phyloP scores from a whole-genome alignment of 768 basidiomycete species.

The Tulasnella sp. region DNA sequence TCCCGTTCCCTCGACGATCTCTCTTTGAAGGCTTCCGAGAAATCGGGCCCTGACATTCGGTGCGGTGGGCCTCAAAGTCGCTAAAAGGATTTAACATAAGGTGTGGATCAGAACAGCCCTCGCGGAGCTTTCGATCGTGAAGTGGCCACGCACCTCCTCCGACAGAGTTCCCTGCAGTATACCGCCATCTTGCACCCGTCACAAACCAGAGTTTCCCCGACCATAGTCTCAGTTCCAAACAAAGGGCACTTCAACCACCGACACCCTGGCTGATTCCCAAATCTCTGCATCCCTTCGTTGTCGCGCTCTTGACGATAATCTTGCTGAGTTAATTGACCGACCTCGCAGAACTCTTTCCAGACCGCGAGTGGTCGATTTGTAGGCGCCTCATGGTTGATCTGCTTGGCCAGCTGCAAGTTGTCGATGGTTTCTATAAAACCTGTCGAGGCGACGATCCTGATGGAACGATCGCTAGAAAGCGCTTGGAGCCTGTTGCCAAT shows the following conservation, averaged over 20 bases:
- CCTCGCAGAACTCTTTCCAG: not conserved
- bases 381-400: not conserved
- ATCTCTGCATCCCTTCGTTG: no score
- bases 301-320: not conserved
- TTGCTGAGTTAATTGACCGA: not conserved
- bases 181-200: not conserved
- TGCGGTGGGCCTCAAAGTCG: no score
- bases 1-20: no score
- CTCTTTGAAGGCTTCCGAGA: no score
- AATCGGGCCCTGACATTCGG: no score
- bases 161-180: not conserved
- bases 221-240: not conserved
- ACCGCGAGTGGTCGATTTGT: not conserved
- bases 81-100: no score
- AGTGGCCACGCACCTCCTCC: not conserved
- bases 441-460: not conserved
- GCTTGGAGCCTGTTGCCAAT: not conserved
- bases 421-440: not conserved
- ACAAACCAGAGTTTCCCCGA: not conserved
- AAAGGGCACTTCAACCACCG: not conserved
- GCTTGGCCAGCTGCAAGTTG: not conserved
- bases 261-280: not conserved
- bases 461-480: not conserved
- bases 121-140: no score
- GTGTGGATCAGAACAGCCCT: no score